Percentiles rank a stretch among this genome's conserved stretches.
Conservation (phyloP, 345 rosid species). For the Acer negundo region DNA sequence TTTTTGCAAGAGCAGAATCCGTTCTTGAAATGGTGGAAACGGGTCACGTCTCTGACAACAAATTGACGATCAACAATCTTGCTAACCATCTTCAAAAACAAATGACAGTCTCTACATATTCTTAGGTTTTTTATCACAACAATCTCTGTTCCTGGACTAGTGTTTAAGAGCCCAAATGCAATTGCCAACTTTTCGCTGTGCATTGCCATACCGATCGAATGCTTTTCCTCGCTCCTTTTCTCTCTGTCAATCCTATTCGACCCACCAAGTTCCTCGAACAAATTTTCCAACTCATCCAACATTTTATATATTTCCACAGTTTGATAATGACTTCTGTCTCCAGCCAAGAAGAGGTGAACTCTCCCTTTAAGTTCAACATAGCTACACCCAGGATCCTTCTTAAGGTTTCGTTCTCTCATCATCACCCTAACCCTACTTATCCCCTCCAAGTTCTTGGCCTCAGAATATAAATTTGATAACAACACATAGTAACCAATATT, state of each 20-base stretch:
- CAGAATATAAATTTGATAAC: conserved; percentile 75
- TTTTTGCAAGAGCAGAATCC: conserved; percentile 82
- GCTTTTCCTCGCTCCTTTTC: conserved; percentile 30
- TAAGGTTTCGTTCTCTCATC: conserved; percentile 76
- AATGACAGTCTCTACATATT: conserved; percentile 81
- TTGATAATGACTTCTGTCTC: conserved; percentile 76
- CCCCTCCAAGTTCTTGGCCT: conserved; percentile 55
- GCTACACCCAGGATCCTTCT: conserved; percentile 90
- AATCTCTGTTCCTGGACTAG: conserved; percentile 55
- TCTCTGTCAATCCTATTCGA: conserved; percentile 32
- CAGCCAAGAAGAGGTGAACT: conserved; percentile 73
- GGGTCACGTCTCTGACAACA: conserved; percentile 80
- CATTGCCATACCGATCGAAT: conserved; percentile 28
- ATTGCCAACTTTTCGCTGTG: conserved; percentile 89
- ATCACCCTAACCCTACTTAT: conserved; percentile 55
- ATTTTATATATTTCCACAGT: conserved; percentile 51
- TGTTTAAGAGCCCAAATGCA: conserved; percentile 65
- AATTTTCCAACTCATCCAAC: conserved; percentile 59
- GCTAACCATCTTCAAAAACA: conserved; percentile 76
- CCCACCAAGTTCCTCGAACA: conserved; percentile 37
- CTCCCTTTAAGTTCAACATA: conserved; percentile 68
- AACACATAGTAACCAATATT: conserved; percentile 87
- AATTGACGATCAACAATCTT: conserved; percentile 59
- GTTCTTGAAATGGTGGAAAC: conserved; percentile 78
- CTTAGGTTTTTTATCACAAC: conserved; percentile 86